Percentiles rank a stretch among this genome's conserved stretches.
These are phyloP conservation scores for Tylopilus sp. DNA, from an alignment of 1,284 basidiomycete genomes.

Conservation along the genomic window DNA sequence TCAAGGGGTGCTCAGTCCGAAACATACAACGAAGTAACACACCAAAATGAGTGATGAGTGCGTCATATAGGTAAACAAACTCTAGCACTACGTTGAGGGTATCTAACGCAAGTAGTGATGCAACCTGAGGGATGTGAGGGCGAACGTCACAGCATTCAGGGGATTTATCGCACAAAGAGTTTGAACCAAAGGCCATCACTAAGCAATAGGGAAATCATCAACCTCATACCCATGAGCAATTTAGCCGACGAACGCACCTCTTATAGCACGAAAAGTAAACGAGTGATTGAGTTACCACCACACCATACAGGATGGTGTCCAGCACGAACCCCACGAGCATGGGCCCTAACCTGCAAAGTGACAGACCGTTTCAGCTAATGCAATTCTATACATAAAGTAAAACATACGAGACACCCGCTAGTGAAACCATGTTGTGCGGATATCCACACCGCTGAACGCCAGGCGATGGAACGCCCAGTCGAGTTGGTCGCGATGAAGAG, in stretches of 20 bases:
- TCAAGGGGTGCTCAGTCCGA: neutral
- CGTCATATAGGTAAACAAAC: conserved; percentile 50
- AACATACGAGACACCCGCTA: conserved; percentile 37
- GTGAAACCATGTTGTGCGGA: conserved; percentile 26
- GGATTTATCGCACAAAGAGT: conserved; percentile 29
- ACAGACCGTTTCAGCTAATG: conserved; percentile 5
- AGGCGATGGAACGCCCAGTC: conserved; percentile 15
- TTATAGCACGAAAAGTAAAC: conserved; percentile 54
- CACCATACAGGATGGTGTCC: conserved; percentile 54
- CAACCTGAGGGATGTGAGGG: conserved; percentile 41
- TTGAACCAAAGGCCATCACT: conserved; percentile 36
- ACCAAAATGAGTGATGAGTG: conserved; percentile 52
- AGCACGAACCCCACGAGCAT: conserved; percentile 54
- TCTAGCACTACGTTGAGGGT: conserved; percentile 53
- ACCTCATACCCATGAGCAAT: neutral
- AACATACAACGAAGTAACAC: conserved; percentile 8
- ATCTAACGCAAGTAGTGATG: conserved; percentile 48
- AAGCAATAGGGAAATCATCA: neutral
- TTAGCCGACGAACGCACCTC: conserved; percentile 32
- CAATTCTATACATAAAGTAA: neutral
- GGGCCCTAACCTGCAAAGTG: conserved; percentile 48
- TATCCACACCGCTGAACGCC: conserved; percentile 16
- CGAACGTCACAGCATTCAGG: neutral
- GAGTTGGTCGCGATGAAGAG: conserved; percentile 13
- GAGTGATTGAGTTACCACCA: conserved; percentile 54